Evolutionary conservation across 1,139 yeast genomes (phyloP), one percentile per base, ranked within the genome.

Genomic region (Waltiozyma sp.): DNA sequence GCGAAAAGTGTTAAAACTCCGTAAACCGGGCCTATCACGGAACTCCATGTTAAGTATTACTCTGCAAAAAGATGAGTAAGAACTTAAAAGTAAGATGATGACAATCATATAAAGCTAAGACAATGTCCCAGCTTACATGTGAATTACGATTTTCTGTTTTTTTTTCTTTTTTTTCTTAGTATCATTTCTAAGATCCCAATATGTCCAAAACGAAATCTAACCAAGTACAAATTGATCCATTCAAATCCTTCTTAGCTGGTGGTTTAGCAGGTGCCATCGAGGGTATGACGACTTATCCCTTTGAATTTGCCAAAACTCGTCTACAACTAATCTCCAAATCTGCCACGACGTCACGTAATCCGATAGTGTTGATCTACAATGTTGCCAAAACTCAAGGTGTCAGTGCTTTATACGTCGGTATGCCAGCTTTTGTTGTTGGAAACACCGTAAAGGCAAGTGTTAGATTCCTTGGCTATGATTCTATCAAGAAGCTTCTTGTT

Each of bases 361-460:
- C 98, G 15, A 63, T 89, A 45, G 82, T 78, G 13, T 70, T 89
- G 45, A 84, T 91, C 46, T 77, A 77, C 59, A 80, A 75, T 45
- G 77, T 84, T 4, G 87, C 85, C 15, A 77, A 71, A 54, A 70
- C 75, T 5, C 95, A 88, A 59, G 97, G 97, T n/a, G 60, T 83
- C 0, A 67, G 76, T 7, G 69, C 96, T 0, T 65, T 89, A 39
- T 91, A 91, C 59, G 89, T 89, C 3, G 98, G 98, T n/a, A 89
- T 97, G 68, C 95, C 96, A 1, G 96, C 97, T 0, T 87, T 88
- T 57, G 94, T 89, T 36, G 83, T 89, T 26, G 98, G 98, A 28
- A 91, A 91, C 61, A 89, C 97, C 0, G 91, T 86, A 45, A 91
- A 91, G 62, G 97, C 98, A 0, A 86, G 94, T 18, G 91, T 89